A percentile compares a stretch with the other conserved stretches of the same genome.
Evolutionary conservation across 805 yeast species (phyloP).

Genomic region (Pichia exigua): DNA sequence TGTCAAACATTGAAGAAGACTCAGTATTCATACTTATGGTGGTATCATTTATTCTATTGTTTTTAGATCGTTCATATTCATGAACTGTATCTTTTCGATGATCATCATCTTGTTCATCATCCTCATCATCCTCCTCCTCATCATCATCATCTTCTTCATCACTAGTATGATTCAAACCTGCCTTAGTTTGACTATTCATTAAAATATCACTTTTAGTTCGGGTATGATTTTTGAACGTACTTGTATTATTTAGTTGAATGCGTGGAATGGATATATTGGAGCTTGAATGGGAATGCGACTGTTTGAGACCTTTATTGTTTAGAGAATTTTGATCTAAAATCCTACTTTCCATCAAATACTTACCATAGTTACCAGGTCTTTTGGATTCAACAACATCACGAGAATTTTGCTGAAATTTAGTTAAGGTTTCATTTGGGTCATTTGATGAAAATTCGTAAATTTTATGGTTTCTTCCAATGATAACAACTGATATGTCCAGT

Average conservation of each 20-base stretch:
- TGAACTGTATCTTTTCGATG: slow-evolving; percentile 3
- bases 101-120: slow-evolving; percentile 3
- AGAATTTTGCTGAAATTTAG: slow-evolving; percentile 26
- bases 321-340: not conserved
- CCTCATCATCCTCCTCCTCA: slow-evolving; percentile 11
- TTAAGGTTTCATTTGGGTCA: slow-evolving; percentile 45
- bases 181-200: not conserved
- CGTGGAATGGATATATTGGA: not conserved
- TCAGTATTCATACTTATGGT: not conserved
- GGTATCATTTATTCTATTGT: not conserved
- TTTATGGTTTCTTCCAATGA: slow-evolving; percentile 74
- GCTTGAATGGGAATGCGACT: not conserved
- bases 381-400: slow-evolving; percentile 46
- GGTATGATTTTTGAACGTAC: not conserved
- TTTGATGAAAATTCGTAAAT: slow-evolving; percentile 79
- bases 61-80: not conserved
- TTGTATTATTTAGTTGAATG: not conserved
- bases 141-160: slow-evolving; percentile 7
- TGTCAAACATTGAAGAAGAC: not conserved
- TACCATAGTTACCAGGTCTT: slow-evolving; percentile 61
- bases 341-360: slow-evolving; percentile 30
- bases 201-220: slow-evolving; percentile 2
- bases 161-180: not conserved
- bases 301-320: not conserved
- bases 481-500: slow-evolving; percentile 86